A percentile compares a stretch with the other conserved stretches of the same genome.
Evolutionary conservation across 192 early-diverging fungal species (phyloP).

Genomic region (Kappamyces sp.): DNA sequence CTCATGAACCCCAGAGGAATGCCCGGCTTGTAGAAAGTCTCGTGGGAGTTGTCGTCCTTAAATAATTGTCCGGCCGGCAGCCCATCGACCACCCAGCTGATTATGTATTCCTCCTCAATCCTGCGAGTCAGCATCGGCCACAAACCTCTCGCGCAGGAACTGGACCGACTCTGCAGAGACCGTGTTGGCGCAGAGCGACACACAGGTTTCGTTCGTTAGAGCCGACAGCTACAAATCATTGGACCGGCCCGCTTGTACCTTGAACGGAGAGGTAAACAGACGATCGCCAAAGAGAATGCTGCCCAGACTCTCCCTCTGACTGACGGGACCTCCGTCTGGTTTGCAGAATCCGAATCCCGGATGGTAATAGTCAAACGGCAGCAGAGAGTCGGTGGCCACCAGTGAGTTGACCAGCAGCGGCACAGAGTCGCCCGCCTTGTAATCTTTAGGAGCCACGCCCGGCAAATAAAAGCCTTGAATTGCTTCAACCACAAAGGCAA

Average conservation of each 20-base stretch:
- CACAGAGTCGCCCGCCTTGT: slow-evolving; percentile 59
- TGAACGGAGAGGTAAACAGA: slow-evolving; percentile 73
- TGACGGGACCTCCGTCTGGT: slow-evolving; percentile 43
- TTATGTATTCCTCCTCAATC: slow-evolving; percentile 42
- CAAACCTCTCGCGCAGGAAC: slow-evolving; percentile 73
- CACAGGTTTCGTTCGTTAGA: slow-evolving; percentile 49
- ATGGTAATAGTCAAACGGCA: slow-evolving; percentile 87
- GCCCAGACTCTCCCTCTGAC: slow-evolving; percentile 74
- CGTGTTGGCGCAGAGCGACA: slow-evolving; percentile 53
- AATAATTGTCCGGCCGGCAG: slow-evolving; percentile 65
- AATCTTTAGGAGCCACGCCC: slow-evolving; percentile 87
- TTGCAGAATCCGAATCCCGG: slow-evolving; percentile 79
- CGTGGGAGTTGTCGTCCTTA: slow-evolving; percentile 29
- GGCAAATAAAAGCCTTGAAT: slow-evolving; percentile 80
- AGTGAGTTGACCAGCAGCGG: slow-evolving; percentile 81
- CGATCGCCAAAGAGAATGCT: slow-evolving; percentile 95
- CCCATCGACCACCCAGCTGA: slow-evolving; percentile 74
- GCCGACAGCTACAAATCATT: slow-evolving; percentile 48
- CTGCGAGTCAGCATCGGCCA: slow-evolving; percentile 17
- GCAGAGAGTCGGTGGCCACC: slow-evolving; percentile 56
- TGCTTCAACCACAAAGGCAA: slow-evolving; percentile 1
- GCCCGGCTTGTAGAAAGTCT: slow-evolving; percentile 70
- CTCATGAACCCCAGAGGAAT: slow-evolving; percentile 63
- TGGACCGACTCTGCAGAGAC: slow-evolving; percentile 64
- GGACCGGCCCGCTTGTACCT: slow-evolving; percentile 39